phyloP scores from a whole-genome alignment of 768 basidiomycete genomes.

The Polyporus arcularius region DNA sequence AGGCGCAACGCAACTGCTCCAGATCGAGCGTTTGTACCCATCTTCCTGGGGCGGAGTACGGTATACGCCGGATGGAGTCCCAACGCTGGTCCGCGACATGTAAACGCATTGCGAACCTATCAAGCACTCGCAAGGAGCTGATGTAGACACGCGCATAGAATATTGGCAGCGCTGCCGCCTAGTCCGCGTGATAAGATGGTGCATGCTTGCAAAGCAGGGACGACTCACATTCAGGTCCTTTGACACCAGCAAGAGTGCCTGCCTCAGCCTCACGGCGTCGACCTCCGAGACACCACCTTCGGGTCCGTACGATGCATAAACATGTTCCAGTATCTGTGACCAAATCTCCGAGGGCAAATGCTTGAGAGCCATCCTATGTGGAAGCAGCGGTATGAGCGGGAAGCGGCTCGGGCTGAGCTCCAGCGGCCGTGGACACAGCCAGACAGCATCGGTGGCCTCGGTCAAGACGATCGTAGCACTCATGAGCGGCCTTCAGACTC shows the following conservation, averaged over 20 bases:
- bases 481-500: background rate
- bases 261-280: slow-evolving; percentile 17
- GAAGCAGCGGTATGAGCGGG: slow-evolving; percentile 69
- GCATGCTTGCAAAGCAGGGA: background rate
- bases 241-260: slow-evolving; percentile 29
- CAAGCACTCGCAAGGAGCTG: slow-evolving; percentile 44
- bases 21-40: slow-evolving; percentile 83
- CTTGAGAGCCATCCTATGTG: slow-evolving; percentile 49
- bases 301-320: slow-evolving; percentile 24
- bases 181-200: background rate
- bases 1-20: slow-evolving; percentile 47
- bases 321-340: slow-evolving; percentile 56
- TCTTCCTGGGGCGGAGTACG: slow-evolving; percentile 84
- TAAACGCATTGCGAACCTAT: slow-evolving; percentile 60
- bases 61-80: slow-evolving; percentile 87
- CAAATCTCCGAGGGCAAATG: slow-evolving; percentile 73
- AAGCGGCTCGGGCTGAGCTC: slow-evolving; percentile 59
- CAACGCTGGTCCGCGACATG: slow-evolving; percentile 70
- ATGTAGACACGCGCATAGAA: slow-evolving; percentile 61
- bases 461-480: background rate
- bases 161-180: slow-evolving; percentile 71
- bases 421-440: slow-evolving; percentile 70
- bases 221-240: slow-evolving; percentile 22
- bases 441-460: slow-evolving; percentile 26
- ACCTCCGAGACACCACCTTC: slow-evolving; percentile 3